Conservation (phyloP, 805 yeast genomes). For the Cyberlindnera americana region DNA sequence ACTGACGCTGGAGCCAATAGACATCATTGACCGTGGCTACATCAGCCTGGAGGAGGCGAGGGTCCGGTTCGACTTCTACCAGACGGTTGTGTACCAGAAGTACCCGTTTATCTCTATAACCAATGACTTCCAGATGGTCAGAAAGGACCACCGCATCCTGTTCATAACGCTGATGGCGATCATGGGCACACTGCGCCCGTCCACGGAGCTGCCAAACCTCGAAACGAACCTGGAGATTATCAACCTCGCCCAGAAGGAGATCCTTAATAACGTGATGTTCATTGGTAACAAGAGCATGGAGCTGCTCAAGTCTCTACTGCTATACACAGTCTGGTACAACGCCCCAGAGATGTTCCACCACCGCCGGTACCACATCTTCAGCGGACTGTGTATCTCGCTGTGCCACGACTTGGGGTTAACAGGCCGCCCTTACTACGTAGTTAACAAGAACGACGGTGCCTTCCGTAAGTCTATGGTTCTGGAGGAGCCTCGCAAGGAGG, state of each 20-base stretch:
- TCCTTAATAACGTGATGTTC: conserved; percentile 58
- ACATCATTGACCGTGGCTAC: conserved; percentile 55
- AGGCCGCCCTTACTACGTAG: conserved; percentile 44
- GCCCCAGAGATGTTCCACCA: conserved; percentile 79
- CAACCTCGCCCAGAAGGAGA: conserved; percentile 46
- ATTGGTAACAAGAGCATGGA: conserved; percentile 70
- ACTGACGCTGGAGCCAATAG: conserved; percentile 29
- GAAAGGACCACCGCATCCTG: conserved; percentile 53
- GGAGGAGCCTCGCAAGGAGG: conserved; percentile 39
- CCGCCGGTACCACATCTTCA: conserved; percentile 70
- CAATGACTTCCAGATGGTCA: conserved; percentile 40
- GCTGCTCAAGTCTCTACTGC: conserved; percentile 55
- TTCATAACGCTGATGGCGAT: conserved; percentile 64
- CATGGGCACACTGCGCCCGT: conserved; percentile 42
- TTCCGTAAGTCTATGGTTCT: conserved; percentile 37
- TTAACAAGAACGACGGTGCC: conserved; percentile 37
- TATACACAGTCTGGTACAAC: conserved; percentile 76
- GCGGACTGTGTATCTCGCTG: conserved; percentile 60
- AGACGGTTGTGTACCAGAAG: conserved; percentile 39
- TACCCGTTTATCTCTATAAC: conserved; percentile 62
- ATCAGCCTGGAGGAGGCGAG: conserved; percentile 59
- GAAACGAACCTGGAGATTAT: conserved; percentile 48
- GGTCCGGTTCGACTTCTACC: conserved; percentile 48
- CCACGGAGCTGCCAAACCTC: conserved; percentile 12
- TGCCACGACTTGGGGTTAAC: conserved; percentile 75